phyloP scores from a whole-genome alignment of 1,284 basidiomycete species.

The Grifola frondosa region DNA sequence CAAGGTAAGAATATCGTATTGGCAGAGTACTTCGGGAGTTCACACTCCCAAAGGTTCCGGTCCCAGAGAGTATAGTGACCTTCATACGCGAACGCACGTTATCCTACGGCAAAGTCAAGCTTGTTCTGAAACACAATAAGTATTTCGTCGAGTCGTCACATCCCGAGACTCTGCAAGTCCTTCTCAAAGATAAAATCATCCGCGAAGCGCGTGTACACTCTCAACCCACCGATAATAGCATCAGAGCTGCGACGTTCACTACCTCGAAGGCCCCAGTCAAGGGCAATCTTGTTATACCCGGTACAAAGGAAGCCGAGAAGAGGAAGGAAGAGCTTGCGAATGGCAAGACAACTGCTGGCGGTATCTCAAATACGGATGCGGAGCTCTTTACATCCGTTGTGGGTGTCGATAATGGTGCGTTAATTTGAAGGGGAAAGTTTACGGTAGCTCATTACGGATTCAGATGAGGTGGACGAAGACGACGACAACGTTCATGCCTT shows the following conservation, averaged over 20 bases:
- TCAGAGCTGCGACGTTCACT: constrained; percentile 79
- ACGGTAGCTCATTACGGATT: constrained; percentile 5
- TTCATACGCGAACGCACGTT: constrained; percentile 90
- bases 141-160: constrained; percentile 94
- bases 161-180: constrained; percentile 84
- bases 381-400: constrained; percentile 90
- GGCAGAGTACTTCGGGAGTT: constrained; percentile 2
- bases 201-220: constrained; percentile 77
- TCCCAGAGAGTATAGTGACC: constrained; percentile 78
- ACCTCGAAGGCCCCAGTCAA: constrained; percentile 80
- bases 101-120: constrained; percentile 96
- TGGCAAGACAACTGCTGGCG: constrained; percentile 31
- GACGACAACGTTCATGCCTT: constrained; percentile 96
- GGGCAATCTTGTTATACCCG: constrained; percentile 82
- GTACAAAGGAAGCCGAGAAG: constrained; percentile 72
- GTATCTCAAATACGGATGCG: constrained; percentile 49
- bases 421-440: background rate
- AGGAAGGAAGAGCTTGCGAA: constrained; percentile 55
- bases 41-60: constrained; percentile 66
- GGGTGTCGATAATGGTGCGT: constrained; percentile 83
- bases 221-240: constrained; percentile 61
- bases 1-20: constrained; percentile 53
- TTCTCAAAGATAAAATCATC: constrained; percentile 86
- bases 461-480: constrained; percentile 95
- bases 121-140: constrained; percentile 95